Base-by-base conservation (phyloP, 2,329 filamentous ascomycete genomes). In the Alternaria hordeiaustralica region DNA sequence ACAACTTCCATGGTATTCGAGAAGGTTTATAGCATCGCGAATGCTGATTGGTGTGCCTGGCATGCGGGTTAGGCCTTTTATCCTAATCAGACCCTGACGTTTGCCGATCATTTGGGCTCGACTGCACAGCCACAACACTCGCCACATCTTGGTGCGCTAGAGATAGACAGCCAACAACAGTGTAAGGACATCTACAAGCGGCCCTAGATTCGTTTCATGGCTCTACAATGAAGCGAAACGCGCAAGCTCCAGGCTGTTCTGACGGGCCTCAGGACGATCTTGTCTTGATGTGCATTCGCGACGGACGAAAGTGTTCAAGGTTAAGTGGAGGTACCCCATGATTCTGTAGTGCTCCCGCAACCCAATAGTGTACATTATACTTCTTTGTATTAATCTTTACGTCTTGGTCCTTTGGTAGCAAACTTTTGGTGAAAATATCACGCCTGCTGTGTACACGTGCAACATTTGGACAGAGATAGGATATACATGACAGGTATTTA, bases 11-110 rank as follows among this genome's bases (percentile, higher is more conserved):
- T 61, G 61, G 18, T 58, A 11, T 58, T 54, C 36, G 18, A 46
- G 28, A 60, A 56, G 45, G 18, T 13, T 58, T 21, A 36, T 43
- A 12, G 18, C 10, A 11, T 53, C 8, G 20, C 28, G 25, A 25
- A 18, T 18, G 18, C 45, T 75, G 60, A 78, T 77, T 77, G 75
- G 75, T 63, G 71, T 75, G 18, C 71, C 71, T 75, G 66, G 49
- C 44, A 57, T 67, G 60, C 66, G 59, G 41, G 23, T 57, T 49
- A 58, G 56, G 55, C 20, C 5, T 8, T 58, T 66, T 61, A 51
- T 18, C 69, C 55, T 55, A 21, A 66, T 72, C 60, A 53, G 63
- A 36, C 50, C 50, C 41, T 63, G 47, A 28, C 46, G 60, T 66
- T 68, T 68, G 72, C 43, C 64, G 71, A 72, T 73, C 71, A 50